A percentile compares a stretch with the other conserved stretches of the same genome.
Conservation (phyloP, 306 rosid genomes). For the Trifolium dubium region DNA sequence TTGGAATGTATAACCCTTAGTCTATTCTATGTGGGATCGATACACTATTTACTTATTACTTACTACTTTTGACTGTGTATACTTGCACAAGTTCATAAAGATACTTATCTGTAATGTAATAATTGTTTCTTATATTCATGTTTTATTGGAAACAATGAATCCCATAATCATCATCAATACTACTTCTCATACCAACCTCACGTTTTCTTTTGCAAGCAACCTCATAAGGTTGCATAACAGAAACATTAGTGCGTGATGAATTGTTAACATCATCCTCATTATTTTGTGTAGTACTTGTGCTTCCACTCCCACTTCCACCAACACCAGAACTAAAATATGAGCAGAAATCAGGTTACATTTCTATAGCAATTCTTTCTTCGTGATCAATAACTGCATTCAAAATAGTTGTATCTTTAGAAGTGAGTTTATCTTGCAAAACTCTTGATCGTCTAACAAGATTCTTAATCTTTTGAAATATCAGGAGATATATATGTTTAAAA, state of each 20-base stretch:
- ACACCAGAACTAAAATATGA: too few species aligned
- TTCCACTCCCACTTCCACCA: not conserved
- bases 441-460: slow-evolving; percentile 59
- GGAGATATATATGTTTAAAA: slow-evolving; percentile 74
- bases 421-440: slow-evolving; percentile 71
- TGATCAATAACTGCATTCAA: slow-evolving; percentile 64
- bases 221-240: not conserved
- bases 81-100: too few species aligned
- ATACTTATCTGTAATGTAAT: too few species aligned
- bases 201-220: slow-evolving; percentile 3
- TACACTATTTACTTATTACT: too few species aligned
- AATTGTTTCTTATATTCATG: too few species aligned
- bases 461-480: slow-evolving; percentile 56
- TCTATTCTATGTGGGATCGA: too few species aligned
- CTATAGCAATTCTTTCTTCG: slow-evolving; percentile 60
- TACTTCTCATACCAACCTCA: not conserved
- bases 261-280: not conserved
- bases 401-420: slow-evolving; percentile 68
- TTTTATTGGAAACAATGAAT: too few species aligned
- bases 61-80: too few species aligned
- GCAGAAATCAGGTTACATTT: slow-evolving; percentile 3
- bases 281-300: not conserved
- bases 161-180: not conserved
- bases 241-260: not conserved
- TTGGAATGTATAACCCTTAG: too few species aligned